These are phyloP conservation scores for Salvia rosmarinus DNA, from an alignment of 257 asterid species.

Conservation along the genomic window DNA sequence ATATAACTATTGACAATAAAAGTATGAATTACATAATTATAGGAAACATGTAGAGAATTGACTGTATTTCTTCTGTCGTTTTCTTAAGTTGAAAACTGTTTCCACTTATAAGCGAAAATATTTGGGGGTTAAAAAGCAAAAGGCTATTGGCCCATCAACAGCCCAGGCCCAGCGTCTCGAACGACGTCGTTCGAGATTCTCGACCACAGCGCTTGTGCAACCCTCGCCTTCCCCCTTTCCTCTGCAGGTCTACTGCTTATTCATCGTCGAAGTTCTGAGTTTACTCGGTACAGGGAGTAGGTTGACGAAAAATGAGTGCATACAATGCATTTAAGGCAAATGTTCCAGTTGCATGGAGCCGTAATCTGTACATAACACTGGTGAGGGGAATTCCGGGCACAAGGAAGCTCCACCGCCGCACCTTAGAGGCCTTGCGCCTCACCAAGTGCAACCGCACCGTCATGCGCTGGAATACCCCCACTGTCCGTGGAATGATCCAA, in stretches of 20 bases:
- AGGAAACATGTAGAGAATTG: no score
- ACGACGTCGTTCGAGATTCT: not conserved
- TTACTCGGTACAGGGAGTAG: not conserved
- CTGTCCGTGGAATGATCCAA: slow-evolving; percentile 90
- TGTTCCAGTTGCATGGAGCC: slow-evolving; percentile 89
- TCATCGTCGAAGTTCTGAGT: not conserved
- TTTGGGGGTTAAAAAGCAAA: no score
- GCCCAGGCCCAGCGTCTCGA: no score
- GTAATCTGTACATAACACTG: slow-evolving; percentile 77
- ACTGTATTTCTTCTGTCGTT: no score
- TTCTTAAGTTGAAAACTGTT: no score
- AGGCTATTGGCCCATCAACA: no score
- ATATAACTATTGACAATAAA: no score
- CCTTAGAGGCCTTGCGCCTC: slow-evolving; percentile 89
- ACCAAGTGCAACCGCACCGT: slow-evolving; percentile 89
- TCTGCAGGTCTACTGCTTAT: not conserved
- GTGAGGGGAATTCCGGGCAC: slow-evolving; percentile 99
- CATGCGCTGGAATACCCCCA: slow-evolving; percentile 80
- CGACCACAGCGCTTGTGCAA: not conserved
- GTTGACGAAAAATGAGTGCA: slow-evolving; percentile 65
- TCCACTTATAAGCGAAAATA: no score
- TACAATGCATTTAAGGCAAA: slow-evolving; percentile 79
- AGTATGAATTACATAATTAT: no score
- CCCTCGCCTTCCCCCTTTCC: slow-evolving; percentile 1
- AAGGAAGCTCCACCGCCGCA: slow-evolving; percentile 88